These are phyloP conservation scores for Silene coronaria DNA, from an alignment of 179 eudicot genomes.

Conservation along the genomic window DNA sequence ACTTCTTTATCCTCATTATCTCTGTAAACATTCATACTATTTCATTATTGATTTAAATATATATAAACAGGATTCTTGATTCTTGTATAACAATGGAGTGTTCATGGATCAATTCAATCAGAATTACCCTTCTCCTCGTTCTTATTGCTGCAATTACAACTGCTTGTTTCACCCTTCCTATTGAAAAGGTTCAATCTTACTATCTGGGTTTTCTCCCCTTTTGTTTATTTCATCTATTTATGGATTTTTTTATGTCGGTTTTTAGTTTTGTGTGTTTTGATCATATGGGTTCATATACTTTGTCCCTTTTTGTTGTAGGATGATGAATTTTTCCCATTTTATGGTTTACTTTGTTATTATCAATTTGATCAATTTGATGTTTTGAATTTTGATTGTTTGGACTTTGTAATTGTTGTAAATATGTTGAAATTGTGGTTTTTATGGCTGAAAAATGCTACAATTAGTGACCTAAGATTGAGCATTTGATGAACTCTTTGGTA, in stretches of 20 bases:
- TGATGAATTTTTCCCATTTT: neutral
- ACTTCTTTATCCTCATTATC: too few relatives aligned
- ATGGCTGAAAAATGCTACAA: neutral
- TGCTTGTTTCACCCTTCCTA: conserved; percentile 75
- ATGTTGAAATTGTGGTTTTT: neutral
- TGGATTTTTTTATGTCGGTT: conserved; percentile 10
- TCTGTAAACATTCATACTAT: too few relatives aligned
- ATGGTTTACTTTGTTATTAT: neutral
- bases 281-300: neutral
- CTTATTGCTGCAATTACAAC: conserved; percentile 54
- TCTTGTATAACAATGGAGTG: conserved; percentile 39
- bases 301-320: neutral
- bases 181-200: conserved; percentile 54
- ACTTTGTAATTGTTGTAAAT: neutral
- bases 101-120: conserved; percentile 45
- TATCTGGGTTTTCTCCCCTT: conserved; percentile 1
- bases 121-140: conserved; percentile 45
- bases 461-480: neutral
- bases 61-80: neutral
- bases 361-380: neutral
- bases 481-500: too few relatives aligned
- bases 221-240: neutral
- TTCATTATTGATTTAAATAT: too few relatives aligned
- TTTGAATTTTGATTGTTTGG: neutral
- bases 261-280: neutral